Percentiles rank a stretch among this genome's conserved stretches.
phyloP scores from a whole-genome alignment of 2,329 filamentous ascomycete genomes.

The Microdochium nivale region DNA sequence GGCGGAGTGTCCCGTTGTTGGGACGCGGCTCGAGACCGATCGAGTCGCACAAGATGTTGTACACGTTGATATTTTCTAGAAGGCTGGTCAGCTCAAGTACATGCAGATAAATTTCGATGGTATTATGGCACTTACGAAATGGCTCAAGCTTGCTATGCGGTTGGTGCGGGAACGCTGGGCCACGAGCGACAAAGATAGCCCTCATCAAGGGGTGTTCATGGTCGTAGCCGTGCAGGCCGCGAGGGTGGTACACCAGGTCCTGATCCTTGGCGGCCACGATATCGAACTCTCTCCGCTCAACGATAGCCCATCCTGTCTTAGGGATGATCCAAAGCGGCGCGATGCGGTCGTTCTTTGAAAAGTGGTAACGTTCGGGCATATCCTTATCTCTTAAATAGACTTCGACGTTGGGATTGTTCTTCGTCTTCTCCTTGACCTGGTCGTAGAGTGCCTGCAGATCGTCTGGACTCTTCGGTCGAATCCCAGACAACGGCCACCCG shows the following conservation, averaged over 20 bases:
- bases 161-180: conserved; percentile 82
- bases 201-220: conserved; percentile 92
- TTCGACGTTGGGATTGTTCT: conserved; percentile 62
- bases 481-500: conserved; percentile 87
- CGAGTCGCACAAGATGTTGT: conserved; percentile 90
- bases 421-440: conserved; percentile 45
- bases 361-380: conserved; percentile 92
- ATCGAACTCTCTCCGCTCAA: conserved; percentile 71
- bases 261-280: conserved; percentile 57
- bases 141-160: conserved; percentile 70
- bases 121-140: conserved; percentile 74
- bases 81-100: conserved; percentile 13
- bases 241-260: conserved; percentile 64
- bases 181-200: conserved; percentile 86
- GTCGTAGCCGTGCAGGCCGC: conserved; percentile 89
- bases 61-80: conserved; percentile 85
- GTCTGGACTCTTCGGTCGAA: conserved; percentile 65
- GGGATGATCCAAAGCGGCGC: conserved; percentile 93
- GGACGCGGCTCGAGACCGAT: conserved; percentile 62
- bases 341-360: conserved; percentile 78
- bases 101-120: neutral
- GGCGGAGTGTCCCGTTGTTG: conserved; percentile 80
- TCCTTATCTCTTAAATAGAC: conserved; percentile 79
- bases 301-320: conserved; percentile 86
- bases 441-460: conserved; percentile 63